Evolutionary conservation across 108 stramenopile genomes (phyloP), one percentile per base, ranked within the genome.

Genomic region (Aurantiochytrium sp.): DNA sequence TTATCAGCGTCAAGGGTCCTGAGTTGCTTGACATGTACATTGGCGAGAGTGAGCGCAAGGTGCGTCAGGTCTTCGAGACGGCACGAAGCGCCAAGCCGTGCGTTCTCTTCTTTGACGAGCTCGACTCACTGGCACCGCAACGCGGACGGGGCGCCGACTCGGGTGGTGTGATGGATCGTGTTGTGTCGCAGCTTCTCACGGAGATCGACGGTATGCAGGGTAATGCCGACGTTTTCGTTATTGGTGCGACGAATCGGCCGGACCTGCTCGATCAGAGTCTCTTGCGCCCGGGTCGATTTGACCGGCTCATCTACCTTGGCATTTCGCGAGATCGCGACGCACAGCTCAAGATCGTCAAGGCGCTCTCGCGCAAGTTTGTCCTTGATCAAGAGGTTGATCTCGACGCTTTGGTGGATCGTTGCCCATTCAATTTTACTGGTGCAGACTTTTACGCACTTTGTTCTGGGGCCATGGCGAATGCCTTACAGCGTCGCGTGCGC

Each of bases 71-170:
- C 25, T 99, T 99, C 90, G 98, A 99, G 92, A 99, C 99, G 94
- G 99, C 99, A 4, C 97, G 98, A 72, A 96, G 98, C 43, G 98
- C 98, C 10, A 96, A 97, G 69, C 98, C 99, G 2, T 99, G 98
- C 93, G 99, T 99, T 88, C 95, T 99, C 43, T 98, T 99, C 94
- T 99, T 99, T 91, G 99, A 99, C 91, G 98, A 99, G 94, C 97
- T 99, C 95, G 99, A 99, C 93, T 99, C 98, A 47, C 98, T 99
- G 89, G 99, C 98, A n/a, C 95, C 96, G 88, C 96, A 98, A 18
- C 96, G 99, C 90, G 99, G 99, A 21, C 91, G 93, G 14, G 96
- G 97, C 88, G 97, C 97, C 47, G 94, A 98, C 35, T 96, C 98
- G 2, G 97, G 97, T 23, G 89, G 89, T 5, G 89, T 87, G 12